phyloP scores from a whole-genome alignment of 2,329 filamentous ascomycete genomes.

The Apiospora koreana region DNA sequence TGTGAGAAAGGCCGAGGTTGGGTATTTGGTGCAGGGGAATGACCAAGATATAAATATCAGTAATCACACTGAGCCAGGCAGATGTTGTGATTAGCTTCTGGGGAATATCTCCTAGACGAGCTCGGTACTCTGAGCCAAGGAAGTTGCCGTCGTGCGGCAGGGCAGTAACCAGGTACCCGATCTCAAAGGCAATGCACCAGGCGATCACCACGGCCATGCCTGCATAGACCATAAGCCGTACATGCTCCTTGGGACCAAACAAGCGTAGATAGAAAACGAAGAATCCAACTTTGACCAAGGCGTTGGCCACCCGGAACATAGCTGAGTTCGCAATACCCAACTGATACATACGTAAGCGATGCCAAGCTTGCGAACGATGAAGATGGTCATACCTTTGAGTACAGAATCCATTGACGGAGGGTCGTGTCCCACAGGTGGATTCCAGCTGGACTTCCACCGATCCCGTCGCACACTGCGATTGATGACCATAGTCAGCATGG shows the following conservation, averaged over 20 bases:
- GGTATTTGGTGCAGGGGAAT: conserved; percentile 21
- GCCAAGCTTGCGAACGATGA: no score
- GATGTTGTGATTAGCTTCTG: not conserved
- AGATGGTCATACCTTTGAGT: not conserved
- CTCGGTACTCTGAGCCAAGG: not conserved
- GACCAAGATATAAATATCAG: conserved; percentile 17
- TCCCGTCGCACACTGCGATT: not conserved
- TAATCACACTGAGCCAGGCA: not conserved
- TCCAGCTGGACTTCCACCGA: not conserved
- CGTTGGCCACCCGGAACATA: not conserved
- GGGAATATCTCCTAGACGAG: not conserved
- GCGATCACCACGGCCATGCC: not conserved
- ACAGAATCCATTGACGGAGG: not conserved
- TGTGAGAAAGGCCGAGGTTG: conserved; percentile 17
- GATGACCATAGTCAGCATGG: not conserved
- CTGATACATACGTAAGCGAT: not conserved
- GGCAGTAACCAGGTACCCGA: not conserved
- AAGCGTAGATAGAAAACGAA: not conserved
- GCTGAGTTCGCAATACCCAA: not conserved
- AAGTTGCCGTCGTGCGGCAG: not conserved
- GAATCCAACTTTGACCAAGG: not conserved
- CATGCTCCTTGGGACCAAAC: not conserved
- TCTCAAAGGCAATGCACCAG: not conserved
- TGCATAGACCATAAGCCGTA: not conserved
- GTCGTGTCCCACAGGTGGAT: not conserved